These are phyloP conservation scores for Nannochloris sp. DNA, from an alignment of 139 green algal genomes.

Conservation along the genomic window DNA sequence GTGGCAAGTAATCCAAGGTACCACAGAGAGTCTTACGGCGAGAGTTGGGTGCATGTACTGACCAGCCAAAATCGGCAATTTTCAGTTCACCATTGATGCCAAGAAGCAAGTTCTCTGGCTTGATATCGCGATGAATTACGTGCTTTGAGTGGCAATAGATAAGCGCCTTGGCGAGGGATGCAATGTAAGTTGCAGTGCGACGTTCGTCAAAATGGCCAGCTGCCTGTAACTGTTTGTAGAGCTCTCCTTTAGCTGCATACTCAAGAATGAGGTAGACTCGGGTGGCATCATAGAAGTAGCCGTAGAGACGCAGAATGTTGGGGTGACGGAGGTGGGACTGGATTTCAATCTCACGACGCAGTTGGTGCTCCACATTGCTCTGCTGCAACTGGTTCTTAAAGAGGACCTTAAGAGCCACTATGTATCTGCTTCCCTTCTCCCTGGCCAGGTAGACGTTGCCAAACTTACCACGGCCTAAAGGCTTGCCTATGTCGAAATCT, in stretches of 20 bases:
- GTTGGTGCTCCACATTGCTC: constrained; percentile 95
- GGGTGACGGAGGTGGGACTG: constrained; percentile 94
- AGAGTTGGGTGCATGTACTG: constrained; percentile 86
- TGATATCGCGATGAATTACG: constrained; percentile 99
- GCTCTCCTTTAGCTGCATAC: constrained; percentile 88
- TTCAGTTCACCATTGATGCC: constrained; percentile 90
- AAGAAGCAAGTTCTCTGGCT: constrained; percentile 96
- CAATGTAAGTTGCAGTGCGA: constrained; percentile 82
- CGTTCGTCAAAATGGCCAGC: constrained; percentile 73
- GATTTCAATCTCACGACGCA: constrained; percentile 97
- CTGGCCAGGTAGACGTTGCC: constrained; percentile 97
- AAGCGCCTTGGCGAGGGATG: constrained; percentile 76
- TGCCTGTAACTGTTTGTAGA: constrained; percentile 93
- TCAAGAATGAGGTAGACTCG: constrained; percentile 99
- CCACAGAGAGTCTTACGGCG: constrained; percentile 93
- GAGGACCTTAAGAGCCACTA: constrained; percentile 97
- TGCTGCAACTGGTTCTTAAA: constrained; percentile 94
- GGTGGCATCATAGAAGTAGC: constrained; percentile 85
- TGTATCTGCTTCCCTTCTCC: constrained; percentile 84
- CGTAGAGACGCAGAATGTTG: constrained; percentile 97
- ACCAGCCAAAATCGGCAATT: constrained; percentile 99
- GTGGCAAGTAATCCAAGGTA: constrained; percentile 97
- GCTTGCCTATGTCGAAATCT: constrained; percentile 98
- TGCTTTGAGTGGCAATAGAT: constrained; percentile 96
- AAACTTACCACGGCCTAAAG: constrained; percentile 95